Base-by-base conservation (phyloP, 257 asterid genomes). In the Leptodermis oblonga region DNA sequence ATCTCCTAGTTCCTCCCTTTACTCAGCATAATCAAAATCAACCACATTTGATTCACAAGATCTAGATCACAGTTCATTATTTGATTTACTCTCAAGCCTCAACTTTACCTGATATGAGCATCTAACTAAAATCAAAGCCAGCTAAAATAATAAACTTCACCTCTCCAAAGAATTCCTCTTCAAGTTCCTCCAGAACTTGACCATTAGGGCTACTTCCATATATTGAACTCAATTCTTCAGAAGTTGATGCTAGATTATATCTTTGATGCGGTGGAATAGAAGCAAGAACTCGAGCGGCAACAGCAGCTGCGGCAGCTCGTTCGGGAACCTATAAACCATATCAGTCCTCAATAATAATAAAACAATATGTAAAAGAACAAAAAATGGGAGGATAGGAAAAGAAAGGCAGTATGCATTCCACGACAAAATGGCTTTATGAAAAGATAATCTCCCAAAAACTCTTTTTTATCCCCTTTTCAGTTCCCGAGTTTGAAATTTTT, bases 301-400 rank as follows among this genome's bases (percentile, higher is more conserved):
- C 93, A 41, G 98, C 99, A 12, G 99, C 99, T 0, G 98, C 99
- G 41, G 96, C 99, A 30, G 90, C 99, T 85, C 96, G 95, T 80
- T 86, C 98, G 45, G 99, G 98, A 81, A 94, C 98, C 99, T 94
- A 81, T 25, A 69, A 65, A 53, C 53, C 46, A 52, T 72, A 72
- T 61, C 3, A 68, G 46, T 34, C 70, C 51, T 61, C 53, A 22
- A 62, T 56, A 42, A 58, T 60, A 74, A 48, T 46, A 48, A 13
- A 9, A 25, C 25, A 56, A 8, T 41, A 51, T 22, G 26, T 11
- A 18, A 28, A 49, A 11, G 23, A 2, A 52, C 4, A 46, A 25
- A 48, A 52, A 3, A 14, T 5, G 12, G 14, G 5, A 67, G 13
- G 45, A 33, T 5, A 30, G 56, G 4, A 28, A 3, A 42, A 26